A percentile compares a stretch with the other conserved stretches of the same genome.
Conservation (phyloP, 2,329 filamentous ascomycete genomes). For the Didymella keratinophila region DNA sequence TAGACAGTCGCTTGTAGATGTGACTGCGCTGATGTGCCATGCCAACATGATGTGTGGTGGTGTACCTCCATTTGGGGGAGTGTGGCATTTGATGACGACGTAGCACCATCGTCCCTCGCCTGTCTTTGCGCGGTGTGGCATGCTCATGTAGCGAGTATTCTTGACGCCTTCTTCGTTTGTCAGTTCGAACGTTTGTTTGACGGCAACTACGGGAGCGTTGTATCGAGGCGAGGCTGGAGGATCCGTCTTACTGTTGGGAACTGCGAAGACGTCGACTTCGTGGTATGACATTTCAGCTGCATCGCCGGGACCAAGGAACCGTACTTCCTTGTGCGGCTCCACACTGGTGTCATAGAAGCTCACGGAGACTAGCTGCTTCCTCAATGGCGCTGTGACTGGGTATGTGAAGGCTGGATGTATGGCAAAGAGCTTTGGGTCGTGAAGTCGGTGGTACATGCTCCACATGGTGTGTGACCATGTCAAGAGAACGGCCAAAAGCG, state of each 20-base stretch:
- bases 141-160: background rate
- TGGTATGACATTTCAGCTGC: conserved; percentile 25
- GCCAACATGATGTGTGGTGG: conserved; percentile 25
- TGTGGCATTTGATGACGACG: conserved; percentile 21
- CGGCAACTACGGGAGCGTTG: background rate
- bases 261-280: conserved; percentile 35
- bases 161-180: background rate
- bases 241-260: background rate
- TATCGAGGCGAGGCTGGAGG: background rate
- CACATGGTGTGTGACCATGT: conserved; percentile 32
- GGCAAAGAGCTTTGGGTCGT: conserved; percentile 21
- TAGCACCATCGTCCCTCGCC: conserved; percentile 31
- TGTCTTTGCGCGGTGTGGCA: conserved; percentile 8
- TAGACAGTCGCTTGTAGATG: conserved; percentile 19
- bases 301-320: conserved; percentile 31
- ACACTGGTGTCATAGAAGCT: conserved; percentile 33
- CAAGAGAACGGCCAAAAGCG: conserved; percentile 27
- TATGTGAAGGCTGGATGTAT: conserved; percentile 31
- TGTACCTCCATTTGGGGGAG: background rate
- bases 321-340: conserved; percentile 28
- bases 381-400: conserved; percentile 20
- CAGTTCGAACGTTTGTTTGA: conserved; percentile 11
- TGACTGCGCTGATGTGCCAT: conserved; percentile 22
- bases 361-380: conserved; percentile 25
- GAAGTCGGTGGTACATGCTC: conserved; percentile 17